Conservation (phyloP, 768 basidiomycete genomes). For the Pholiota molesta region DNA sequence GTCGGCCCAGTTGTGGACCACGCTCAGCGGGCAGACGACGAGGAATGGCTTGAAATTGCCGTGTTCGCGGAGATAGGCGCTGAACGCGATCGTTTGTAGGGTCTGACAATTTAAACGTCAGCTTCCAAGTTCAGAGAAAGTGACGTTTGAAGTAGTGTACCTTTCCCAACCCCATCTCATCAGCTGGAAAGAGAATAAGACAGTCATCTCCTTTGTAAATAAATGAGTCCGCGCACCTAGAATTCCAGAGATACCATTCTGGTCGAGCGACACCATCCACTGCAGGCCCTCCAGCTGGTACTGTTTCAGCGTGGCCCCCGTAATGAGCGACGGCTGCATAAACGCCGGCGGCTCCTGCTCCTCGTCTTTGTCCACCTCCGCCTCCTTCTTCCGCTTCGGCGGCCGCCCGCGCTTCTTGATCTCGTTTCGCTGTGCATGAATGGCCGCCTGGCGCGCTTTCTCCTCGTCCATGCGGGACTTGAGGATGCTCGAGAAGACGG, state of each 20-base stretch:
- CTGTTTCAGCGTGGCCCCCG: constrained; percentile 83
- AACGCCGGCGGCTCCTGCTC: constrained; percentile 42
- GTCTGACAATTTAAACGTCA: constrained; percentile 53
- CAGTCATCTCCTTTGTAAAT: neutral
- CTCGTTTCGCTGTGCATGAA: constrained; percentile 25
- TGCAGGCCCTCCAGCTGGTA: constrained; percentile 95
- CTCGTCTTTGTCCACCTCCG: constrained; percentile 24
- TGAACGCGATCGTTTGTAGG: constrained; percentile 92
- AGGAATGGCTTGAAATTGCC: constrained; percentile 77
- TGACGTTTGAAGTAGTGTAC: constrained; percentile 33
- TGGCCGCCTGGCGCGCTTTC: constrained; percentile 32
- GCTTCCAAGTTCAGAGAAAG: neutral
- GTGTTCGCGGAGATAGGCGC: constrained; percentile 83
- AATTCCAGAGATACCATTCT: constrained; percentile 84
- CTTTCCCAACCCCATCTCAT: constrained; percentile 96
- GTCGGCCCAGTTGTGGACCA: constrained; percentile 88
- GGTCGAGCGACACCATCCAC: constrained; percentile 90
- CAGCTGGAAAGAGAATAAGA: constrained; percentile 49
- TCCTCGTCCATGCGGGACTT: constrained; percentile 76
- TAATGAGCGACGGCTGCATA: constrained; percentile 77
- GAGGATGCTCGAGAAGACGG: constrained; percentile 72
- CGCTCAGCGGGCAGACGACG: constrained; percentile 91
- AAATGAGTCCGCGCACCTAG: constrained; percentile 50
- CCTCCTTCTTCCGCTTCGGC: constrained; percentile 32
- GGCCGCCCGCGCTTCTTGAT: constrained; percentile 26